A percentile compares a stretch with the other conserved stretches of the same genome.
Evolutionary conservation across 768 basidiomycete genomes (phyloP).

Genomic region (Mrakia gelida): DNA sequence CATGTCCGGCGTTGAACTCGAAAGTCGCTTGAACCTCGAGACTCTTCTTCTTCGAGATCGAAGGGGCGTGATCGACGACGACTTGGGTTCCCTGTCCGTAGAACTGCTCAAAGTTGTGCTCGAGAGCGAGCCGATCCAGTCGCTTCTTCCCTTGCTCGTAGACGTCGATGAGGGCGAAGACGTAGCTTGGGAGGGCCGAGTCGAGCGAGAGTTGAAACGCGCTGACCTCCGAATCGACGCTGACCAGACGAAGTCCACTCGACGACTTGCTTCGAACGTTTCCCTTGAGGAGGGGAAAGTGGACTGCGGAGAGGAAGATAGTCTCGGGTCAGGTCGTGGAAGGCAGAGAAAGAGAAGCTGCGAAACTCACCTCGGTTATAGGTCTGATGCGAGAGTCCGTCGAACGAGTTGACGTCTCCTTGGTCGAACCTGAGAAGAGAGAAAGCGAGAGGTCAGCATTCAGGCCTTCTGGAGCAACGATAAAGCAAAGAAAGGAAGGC

Average conservation of each 20-base stretch:
- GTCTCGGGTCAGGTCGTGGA: neutral
- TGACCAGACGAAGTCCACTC: slow-evolving; percentile 36
- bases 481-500: slow-evolving; percentile 36
- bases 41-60: neutral
- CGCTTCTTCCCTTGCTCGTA: slow-evolving; percentile 39
- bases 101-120: slow-evolving; percentile 17
- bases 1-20: slow-evolving; percentile 77
- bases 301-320: slow-evolving; percentile 34
- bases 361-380: slow-evolving; percentile 36
- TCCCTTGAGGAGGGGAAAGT: slow-evolving; percentile 25
- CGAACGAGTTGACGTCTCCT: slow-evolving; percentile 63
- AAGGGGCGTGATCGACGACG: neutral
- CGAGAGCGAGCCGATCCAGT: slow-evolving; percentile 32
- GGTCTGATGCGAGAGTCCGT: slow-evolving; percentile 39
- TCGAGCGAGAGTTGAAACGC: slow-evolving; percentile 40
- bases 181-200: slow-evolving; percentile 38
- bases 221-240: slow-evolving; percentile 40
- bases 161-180: slow-evolving; percentile 40
- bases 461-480: slow-evolving; percentile 1
- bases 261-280: slow-evolving; percentile 34
- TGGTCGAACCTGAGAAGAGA: slow-evolving; percentile 67
- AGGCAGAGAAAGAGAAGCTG: too few relatives aligned
- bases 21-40: slow-evolving; percentile 64
- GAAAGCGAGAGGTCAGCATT: neutral
- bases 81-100: neutral